Base-by-base conservation (phyloP, 345 rosid species). In the Isatis tinctoria region DNA sequence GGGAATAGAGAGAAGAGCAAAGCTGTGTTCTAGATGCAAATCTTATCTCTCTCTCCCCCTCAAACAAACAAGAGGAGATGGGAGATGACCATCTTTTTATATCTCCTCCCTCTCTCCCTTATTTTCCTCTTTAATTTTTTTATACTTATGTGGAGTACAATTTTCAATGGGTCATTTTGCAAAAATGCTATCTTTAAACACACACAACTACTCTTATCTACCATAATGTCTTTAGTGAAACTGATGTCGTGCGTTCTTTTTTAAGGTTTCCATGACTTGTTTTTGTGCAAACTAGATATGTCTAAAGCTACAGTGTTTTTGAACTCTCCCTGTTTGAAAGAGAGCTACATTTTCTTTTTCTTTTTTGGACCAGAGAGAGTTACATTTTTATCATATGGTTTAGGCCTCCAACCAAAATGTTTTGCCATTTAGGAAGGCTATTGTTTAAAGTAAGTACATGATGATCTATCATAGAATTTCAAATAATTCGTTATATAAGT, bases 21-120 rank as follows among this genome's bases (percentile, higher is more conserved):
- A 4, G 32, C n/a, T 11, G 10, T 26, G 9, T 54, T 9, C 3
- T 28, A 64, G 77, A 73, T 54, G 77, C 65, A 65, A 73, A 56
- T 37, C 77, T 56, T 54, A 65, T 64, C 57, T 51, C 32, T 51
- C 57, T 52, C 64, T 53, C 49, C 60, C 47, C n/a, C 44, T 52
- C 44, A 32, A 41, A 33, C 10, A 24, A 33, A 52, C 33, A 27
- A 51, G 37, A 53, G 39, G 71, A 33, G 35, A 52, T 22, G 57
- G 28, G 22, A 24, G 22, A 35, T 8, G 2, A 10, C 1, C 10
- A 2, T 36, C 58, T 12, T 52, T 52, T 24, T 52, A 52, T 26
- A 26, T 52, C 4, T 26, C n/a, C 17, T 6, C 12, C 12, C 30
- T 49, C 13, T 10, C 4, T 2, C 3, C 10, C 4, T 20, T 49